Base-by-base conservation (phyloP, 306 rosid genomes). In the Vigna mungo region DNA sequence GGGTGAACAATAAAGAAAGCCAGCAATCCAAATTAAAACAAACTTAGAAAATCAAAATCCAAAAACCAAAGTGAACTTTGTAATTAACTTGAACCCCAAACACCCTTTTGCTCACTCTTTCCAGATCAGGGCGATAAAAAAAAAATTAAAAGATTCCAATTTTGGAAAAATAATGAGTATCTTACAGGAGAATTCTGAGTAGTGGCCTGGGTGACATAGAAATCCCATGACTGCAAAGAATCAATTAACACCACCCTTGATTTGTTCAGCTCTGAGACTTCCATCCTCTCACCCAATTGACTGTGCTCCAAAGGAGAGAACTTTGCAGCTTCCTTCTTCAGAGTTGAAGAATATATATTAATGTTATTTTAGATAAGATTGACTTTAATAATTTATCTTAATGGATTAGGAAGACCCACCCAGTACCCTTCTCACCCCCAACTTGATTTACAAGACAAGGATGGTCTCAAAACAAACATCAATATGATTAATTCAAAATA, bases 151-250 rank as follows among this genome's bases (percentile, higher is more conserved):
- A 8, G 52, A 43, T 66, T 37, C 16, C 64, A 70, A 15, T 34
- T 65, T 69, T 48, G 10, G 8, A 32, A 72, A 34, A 72, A 68
- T 30, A 71, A 7, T 61, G 44, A 61, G 1, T 48, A 21, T 84
- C 95, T 80, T 84, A 92, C 97, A 21, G 78, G 97, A 68, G 32
- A 53, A 32, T 80, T 89, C 79, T 88, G 93, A 36, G 69, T 89
- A 78, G 79, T 78, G 80, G 96, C 92, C 56, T 89, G 88, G 53
- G 25, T 32, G 46, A 89, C 55, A 79, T 51, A 30, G 48, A 25
- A 77, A 21, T 90, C 90, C 99, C 99, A 95, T 58, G 97, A 85
- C 54, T 87, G 92, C 82, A 85, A 20, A 25, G 97, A 88, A 51
- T 87, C 92, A 56, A 95, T 85, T 64, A 85, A 84, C 21, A 89